A percentile compares a stretch with the other conserved stretches of the same genome.
Evolutionary conservation across 192 early-diverging fungal species (phyloP).

Genomic region (Funneliformis geosporum): DNA sequence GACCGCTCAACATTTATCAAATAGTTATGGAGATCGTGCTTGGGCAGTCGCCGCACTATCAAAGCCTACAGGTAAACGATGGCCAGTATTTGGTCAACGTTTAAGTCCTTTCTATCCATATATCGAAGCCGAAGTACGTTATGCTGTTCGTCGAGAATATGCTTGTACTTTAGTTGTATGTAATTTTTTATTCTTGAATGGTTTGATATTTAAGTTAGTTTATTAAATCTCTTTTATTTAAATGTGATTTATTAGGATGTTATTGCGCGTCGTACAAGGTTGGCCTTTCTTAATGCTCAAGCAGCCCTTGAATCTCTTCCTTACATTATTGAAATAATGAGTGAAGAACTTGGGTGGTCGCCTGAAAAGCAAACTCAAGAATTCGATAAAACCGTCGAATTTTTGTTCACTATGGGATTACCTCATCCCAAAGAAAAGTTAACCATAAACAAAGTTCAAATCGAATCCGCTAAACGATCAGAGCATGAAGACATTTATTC

Average conservation of each 20-base stretch:
- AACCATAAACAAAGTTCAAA: background rate
- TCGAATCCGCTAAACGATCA: conserved; percentile 1
- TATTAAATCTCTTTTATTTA: background rate
- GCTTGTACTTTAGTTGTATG: conserved; percentile 78
- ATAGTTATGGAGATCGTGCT: conserved; percentile 92
- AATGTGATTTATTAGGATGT: conserved; percentile 66
- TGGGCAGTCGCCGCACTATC: conserved; percentile 91
- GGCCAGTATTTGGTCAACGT: conserved; percentile 80
- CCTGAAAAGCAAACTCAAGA: conserved; percentile 67
- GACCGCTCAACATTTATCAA: conserved; percentile 86
- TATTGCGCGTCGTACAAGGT: conserved; percentile 83
- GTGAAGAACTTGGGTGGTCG: conserved; percentile 82
- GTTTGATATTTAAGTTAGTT: background rate
- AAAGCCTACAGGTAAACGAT: conserved; percentile 67
- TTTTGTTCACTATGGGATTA: conserved; percentile 93
- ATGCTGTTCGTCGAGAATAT: conserved; percentile 89
- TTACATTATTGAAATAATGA: conserved; percentile 89
- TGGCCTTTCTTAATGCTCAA: conserved; percentile 93
- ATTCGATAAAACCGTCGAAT: conserved; percentile 67
- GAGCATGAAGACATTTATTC: conserved; percentile 44
- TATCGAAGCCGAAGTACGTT: conserved; percentile 91
- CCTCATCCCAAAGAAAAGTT: conserved; percentile 36
- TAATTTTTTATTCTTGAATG: conserved; percentile 26
- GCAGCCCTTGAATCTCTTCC: conserved; percentile 87
- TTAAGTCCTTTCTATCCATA: conserved; percentile 86